These are phyloP conservation scores for Nakazawaea pomicola DNA, from an alignment of 805 yeast species.

Conservation along the genomic window DNA sequence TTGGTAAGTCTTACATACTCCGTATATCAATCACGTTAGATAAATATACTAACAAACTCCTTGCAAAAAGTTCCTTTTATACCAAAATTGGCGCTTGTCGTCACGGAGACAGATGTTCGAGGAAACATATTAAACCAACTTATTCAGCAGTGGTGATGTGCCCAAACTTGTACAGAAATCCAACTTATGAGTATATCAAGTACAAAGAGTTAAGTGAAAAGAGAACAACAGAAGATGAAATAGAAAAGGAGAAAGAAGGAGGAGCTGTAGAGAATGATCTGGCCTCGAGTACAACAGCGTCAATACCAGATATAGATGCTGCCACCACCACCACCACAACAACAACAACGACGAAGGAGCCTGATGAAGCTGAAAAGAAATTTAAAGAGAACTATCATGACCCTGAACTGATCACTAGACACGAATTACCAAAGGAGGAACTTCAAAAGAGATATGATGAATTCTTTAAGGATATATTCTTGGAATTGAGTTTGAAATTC, in stretches of 20 bases:
- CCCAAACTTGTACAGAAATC: constrained; percentile 61
- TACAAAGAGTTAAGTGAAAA: constrained; percentile 22
- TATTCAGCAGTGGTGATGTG: constrained; percentile 61
- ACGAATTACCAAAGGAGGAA: constrained; percentile 26
- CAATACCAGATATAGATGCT: neutral
- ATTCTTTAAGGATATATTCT: constrained; percentile 67
- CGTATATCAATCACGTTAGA: no score
- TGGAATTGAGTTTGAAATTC: constrained; percentile 43
- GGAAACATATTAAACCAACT: constrained; percentile 64
- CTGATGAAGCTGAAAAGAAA: constrained; percentile 8
- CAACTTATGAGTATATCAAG: constrained; percentile 35
- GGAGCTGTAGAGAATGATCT: constrained; percentile 1
- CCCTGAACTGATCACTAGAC: constrained; percentile 10
- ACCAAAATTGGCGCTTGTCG: constrained; percentile 88
- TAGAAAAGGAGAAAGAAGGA: constrained; percentile 10
- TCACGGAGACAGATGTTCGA: constrained; percentile 84
- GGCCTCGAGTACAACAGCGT: neutral
- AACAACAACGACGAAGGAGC: neutral
- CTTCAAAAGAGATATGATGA: constrained; percentile 48
- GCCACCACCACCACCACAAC: neutral
- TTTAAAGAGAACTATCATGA: constrained; percentile 4
- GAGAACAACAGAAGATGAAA: constrained; percentile 19
- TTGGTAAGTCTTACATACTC: constrained; percentile 12
- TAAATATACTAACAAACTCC: neutral
- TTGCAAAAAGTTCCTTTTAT: constrained; percentile 42